Conservation (phyloP, 2,329 filamentous ascomycete genomes). For the Trichophyton schoenleinii region DNA sequence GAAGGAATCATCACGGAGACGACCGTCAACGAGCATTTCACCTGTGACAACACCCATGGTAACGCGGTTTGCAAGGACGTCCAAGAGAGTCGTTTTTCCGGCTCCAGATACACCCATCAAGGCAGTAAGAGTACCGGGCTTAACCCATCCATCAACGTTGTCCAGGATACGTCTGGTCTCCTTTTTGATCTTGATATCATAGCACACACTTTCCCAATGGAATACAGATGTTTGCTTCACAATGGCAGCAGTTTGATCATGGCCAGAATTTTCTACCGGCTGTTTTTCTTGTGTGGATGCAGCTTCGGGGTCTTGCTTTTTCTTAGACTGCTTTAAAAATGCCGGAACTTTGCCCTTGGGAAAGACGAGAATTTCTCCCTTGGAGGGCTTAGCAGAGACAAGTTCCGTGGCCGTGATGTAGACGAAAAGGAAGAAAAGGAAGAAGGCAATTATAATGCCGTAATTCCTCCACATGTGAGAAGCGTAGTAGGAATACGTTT, state of each 20-base stretch:
- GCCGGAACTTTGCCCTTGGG: constrained; percentile 45
- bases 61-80: constrained; percentile 72
- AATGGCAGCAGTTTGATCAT: constrained; percentile 19
- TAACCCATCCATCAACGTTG: constrained; percentile 84
- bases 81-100: constrained; percentile 85
- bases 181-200: constrained; percentile 67
- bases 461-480: constrained; percentile 57
- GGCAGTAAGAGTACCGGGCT: constrained; percentile 78
- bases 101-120: constrained; percentile 84
- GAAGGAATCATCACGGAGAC: constrained; percentile 59
- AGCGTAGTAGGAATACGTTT: constrained; percentile 45
- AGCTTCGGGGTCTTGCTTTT: constrained; percentile 8
- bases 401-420: constrained; percentile 42
- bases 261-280: constrained; percentile 21
- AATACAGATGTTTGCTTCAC: constrained; percentile 48
- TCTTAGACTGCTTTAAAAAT: constrained; percentile 10
- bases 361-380: constrained; percentile 66
- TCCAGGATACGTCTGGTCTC: constrained; percentile 66
- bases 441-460: constrained; percentile 52
- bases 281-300: constrained; percentile 8
- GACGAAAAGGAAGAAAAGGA: constrained; percentile 33
- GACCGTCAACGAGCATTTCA: constrained; percentile 72
- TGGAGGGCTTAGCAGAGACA: constrained; percentile 52
- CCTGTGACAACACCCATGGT: constrained; percentile 82
- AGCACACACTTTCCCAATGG: constrained; percentile 76